Conservation (phyloP, 805 yeast species). For the Blastobotrys peoriensis region DNA sequence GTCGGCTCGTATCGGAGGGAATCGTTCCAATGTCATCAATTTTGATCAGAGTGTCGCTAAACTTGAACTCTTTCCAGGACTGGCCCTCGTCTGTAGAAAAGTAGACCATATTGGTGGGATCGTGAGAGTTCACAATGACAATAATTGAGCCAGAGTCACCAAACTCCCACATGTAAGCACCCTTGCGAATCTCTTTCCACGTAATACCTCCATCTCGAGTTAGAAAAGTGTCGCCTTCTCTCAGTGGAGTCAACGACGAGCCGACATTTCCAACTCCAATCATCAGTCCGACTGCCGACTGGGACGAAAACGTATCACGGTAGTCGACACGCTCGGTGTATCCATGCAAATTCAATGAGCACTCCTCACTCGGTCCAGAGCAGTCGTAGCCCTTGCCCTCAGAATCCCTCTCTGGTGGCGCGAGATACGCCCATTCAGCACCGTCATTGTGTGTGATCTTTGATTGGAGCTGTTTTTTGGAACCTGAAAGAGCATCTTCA, state of each 20-base stretch:
- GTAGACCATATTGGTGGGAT: conserved; percentile 49
- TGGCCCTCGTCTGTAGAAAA: conserved; percentile 78
- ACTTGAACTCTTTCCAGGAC: conserved; percentile 63
- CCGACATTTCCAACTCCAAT: conserved; percentile 96
- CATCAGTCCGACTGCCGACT: conserved; percentile 83
- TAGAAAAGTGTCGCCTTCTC: conserved; percentile 62
- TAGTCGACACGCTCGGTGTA: conserved; percentile 80
- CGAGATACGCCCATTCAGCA: conserved; percentile 69
- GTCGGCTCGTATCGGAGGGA: conserved; percentile 83
- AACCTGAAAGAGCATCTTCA: conserved; percentile 38
- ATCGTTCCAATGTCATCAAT: conserved; percentile 75
- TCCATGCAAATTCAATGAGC: conserved; percentile 84
- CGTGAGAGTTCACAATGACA: conserved; percentile 58
- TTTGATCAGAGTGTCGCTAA: conserved; percentile 48
- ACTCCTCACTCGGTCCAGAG: conserved; percentile 44
- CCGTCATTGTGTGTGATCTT: conserved; percentile 87
- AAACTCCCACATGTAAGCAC: conserved; percentile 85
- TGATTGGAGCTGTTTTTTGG: conserved; percentile 57
- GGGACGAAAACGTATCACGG: conserved; percentile 81
- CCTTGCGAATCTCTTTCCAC: conserved; percentile 75
- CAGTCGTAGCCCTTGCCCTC: conserved; percentile 55
- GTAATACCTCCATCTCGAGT: conserved; percentile 87
- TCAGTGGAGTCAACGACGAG: conserved; percentile 39
- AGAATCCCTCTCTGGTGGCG: conserved; percentile 64
- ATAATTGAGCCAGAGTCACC: conserved; percentile 92